Evolutionary conservation across 2,329 filamentous ascomycete genomes (phyloP).

Genomic region (Ophiostoma sp.): DNA sequence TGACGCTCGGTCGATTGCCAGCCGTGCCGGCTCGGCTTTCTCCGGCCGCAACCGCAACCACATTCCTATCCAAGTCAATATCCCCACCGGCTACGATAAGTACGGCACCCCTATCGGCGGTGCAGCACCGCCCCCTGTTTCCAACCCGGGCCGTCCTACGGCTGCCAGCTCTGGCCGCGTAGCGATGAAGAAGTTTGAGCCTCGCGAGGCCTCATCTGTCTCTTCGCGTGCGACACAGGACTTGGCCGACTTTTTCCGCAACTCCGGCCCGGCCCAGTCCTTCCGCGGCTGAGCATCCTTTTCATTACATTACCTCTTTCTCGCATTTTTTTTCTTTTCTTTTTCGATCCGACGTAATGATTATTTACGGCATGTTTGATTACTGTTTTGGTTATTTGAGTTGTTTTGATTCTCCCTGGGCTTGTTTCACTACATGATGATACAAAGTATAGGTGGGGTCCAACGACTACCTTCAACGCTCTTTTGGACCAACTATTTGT

Average conservation of each 20-base stretch:
- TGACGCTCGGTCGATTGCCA: constrained; percentile 38
- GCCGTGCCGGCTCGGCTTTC: constrained; percentile 35
- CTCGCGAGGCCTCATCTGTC: constrained; percentile 46
- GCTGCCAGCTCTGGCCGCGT: constrained; percentile 34
- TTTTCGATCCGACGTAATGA: not conserved
- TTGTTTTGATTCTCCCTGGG: constrained; percentile 12
- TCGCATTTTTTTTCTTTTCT: not conserved
- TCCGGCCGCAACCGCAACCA: constrained; percentile 37
- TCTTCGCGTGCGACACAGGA: constrained; percentile 54
- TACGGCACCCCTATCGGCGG: not conserved
- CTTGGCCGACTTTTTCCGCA: constrained; percentile 66
- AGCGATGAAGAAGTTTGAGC: constrained; percentile 55
- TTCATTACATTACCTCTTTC: not conserved
- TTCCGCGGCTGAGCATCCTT: constrained; percentile 14
- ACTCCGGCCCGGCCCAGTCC: constrained; percentile 56
- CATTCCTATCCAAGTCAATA: constrained; percentile 50
- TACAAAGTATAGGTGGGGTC: constrained; percentile 16
- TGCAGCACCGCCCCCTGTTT: not conserved
- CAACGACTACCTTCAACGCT: not conserved
- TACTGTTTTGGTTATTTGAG: not conserved
- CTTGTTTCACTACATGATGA: constrained; percentile 13
- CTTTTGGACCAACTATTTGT: not conserved
- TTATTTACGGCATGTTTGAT: not conserved
- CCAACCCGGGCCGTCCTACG: not conserved
- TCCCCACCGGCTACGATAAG: constrained; percentile 38